A percentile compares a stretch with the other conserved stretches of the same genome.
phyloP scores from a whole-genome alignment of 805 yeast species.

The Starmerella lactis-condensi region DNA sequence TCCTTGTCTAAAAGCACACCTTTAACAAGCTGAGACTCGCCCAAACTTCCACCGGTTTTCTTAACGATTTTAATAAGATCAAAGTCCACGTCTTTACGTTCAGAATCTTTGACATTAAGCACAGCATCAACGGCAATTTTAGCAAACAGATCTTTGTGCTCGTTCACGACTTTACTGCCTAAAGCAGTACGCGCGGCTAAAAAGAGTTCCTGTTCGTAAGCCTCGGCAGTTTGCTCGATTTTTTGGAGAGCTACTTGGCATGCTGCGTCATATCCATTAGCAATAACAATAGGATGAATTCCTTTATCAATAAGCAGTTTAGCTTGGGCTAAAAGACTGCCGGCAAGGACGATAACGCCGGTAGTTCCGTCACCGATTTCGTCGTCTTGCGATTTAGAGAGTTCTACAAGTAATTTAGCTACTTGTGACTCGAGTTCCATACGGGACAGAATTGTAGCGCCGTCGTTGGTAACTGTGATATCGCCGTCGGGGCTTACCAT shows the following conservation, averaged over 20 bases:
- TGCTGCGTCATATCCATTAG: constrained; percentile 94
- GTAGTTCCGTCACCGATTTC: constrained; percentile 99
- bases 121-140: constrained; percentile 96
- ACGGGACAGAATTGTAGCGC: constrained; percentile 88
- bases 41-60: constrained; percentile 83
- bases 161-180: constrained; percentile 90
- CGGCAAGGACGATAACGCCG: constrained; percentile 92
- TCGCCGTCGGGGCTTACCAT: constrained; percentile 92
- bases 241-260: constrained; percentile 73
- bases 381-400: constrained; percentile 88
- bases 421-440: constrained; percentile 94
- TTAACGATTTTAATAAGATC: constrained; percentile 91
- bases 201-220: constrained; percentile 38
- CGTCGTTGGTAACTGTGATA: constrained; percentile 94
- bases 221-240: constrained; percentile 59
- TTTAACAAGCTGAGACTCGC: constrained; percentile 63
- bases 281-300: constrained; percentile 89
- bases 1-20: constrained; percentile 94
- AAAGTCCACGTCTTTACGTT: constrained; percentile 88
- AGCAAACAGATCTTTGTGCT: constrained; percentile 83
- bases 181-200: constrained; percentile 88
- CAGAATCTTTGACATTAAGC: constrained; percentile 73
- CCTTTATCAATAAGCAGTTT: constrained; percentile 87
- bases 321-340: constrained; percentile 88
- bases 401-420: constrained; percentile 85